These are phyloP conservation scores for Entelexis paramagnoliae DNA, from an alignment of 1,139 yeast species.

Conservation along the genomic window DNA sequence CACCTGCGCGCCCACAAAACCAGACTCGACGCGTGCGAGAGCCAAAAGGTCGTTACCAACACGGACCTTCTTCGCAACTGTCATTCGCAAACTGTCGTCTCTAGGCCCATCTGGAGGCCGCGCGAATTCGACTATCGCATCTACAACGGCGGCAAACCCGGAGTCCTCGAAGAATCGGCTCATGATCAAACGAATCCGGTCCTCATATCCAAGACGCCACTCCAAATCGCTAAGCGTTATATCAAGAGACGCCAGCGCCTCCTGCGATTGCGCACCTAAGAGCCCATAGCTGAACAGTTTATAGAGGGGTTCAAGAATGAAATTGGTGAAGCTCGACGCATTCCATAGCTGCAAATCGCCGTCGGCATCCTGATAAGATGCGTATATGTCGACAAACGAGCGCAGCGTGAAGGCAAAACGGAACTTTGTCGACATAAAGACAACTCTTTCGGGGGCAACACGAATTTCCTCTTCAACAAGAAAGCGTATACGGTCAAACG, in stretches of 20 bases:
- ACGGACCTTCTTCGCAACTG: background rate
- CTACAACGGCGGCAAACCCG: constrained; percentile 2
- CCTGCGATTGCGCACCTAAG: constrained; percentile 39
- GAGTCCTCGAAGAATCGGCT: constrained; percentile 42
- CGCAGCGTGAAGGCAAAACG: constrained; percentile 54
- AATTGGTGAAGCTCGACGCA: constrained; percentile 3
- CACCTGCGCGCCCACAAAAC: background rate
- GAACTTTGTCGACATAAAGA: constrained; percentile 60
- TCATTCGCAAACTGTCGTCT: background rate
- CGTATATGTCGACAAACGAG: constrained; percentile 54
- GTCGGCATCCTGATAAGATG: constrained; percentile 31
- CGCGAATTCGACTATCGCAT: background rate
- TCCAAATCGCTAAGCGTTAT: constrained; percentile 29
- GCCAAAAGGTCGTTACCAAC: background rate
- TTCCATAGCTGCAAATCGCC: constrained; percentile 20
- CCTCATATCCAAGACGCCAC: constrained; percentile 41
- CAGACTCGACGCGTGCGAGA: background rate
- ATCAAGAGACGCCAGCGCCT: constrained; percentile 36
- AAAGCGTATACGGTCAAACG: constrained; percentile 56
- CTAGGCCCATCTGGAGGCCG: background rate
- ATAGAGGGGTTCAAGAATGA: constrained; percentile 65
- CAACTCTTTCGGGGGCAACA: constrained; percentile 38
- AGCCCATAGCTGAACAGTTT: constrained; percentile 52
- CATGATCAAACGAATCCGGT: constrained; percentile 6
- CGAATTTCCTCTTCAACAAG: constrained; percentile 45